Percentiles rank a stretch among this genome's conserved stretches.
Evolutionary conservation across 78 protist genomes (phyloP).

Genomic region (Dictyostelium intermedium): DNA sequence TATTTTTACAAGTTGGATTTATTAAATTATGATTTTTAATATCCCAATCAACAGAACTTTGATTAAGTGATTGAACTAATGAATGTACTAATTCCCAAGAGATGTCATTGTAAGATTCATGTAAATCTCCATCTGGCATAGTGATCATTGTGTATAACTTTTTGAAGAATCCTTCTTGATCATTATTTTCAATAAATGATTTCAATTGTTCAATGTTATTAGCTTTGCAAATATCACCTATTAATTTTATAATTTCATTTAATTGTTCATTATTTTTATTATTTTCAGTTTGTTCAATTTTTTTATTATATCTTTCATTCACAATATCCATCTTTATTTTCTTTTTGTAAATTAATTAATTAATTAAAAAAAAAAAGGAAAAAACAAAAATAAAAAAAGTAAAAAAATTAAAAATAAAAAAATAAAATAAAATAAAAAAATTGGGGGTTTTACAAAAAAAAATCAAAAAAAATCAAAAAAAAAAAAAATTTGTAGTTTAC

Average conservation of each 20-base stretch:
- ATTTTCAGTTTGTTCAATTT: neutral
- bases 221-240: neutral
- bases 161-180: neutral
- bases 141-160: neutral
- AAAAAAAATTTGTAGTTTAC: no score
- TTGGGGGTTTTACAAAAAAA: no score
- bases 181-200: neutral
- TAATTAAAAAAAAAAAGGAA: neutral
- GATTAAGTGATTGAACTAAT: slow-evolving; percentile 16
- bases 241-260: neutral
- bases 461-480: neutral
- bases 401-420: no score
- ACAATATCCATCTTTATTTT: neutral
- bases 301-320: neutral
- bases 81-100: slow-evolving; percentile 55
- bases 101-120: slow-evolving; percentile 15
- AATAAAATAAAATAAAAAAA: neutral
- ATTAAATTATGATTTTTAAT: neutral
- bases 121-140: neutral
- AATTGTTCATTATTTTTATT: neutral
- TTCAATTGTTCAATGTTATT: neutral
- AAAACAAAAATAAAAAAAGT: neutral
- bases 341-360: neutral
- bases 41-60: slow-evolving; percentile 9
- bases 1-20: neutral